Conservation (phyloP, 1,139 yeast species). For the Blastobotrys illinoisensis region DNA sequence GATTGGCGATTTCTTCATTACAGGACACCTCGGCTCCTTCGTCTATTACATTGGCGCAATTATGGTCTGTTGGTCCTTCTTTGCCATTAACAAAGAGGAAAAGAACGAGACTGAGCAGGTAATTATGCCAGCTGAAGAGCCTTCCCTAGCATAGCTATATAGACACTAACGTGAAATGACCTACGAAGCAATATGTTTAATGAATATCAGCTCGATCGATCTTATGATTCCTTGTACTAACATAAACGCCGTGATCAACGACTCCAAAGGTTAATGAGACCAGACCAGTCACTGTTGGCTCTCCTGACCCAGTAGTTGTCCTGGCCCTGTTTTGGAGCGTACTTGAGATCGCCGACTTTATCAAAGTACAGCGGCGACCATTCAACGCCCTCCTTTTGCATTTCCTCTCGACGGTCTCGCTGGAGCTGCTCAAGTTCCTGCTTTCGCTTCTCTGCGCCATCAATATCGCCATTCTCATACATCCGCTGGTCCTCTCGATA, state of each 20-base stretch:
- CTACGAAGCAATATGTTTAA: background rate
- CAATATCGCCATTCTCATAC: conserved; percentile 66
- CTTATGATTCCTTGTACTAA: background rate
- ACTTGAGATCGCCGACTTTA: conserved; percentile 36
- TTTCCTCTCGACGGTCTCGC: conserved; percentile 63
- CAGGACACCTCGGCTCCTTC: conserved; percentile 54
- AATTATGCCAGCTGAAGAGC: background rate
- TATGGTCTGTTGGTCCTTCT: conserved; percentile 74
- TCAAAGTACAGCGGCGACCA: conserved; percentile 56
- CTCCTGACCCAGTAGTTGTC: conserved; percentile 76
- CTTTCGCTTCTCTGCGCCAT: conserved; percentile 65
- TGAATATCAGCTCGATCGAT: conserved; percentile 4
- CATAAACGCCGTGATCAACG: background rate
- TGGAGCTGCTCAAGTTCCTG: conserved; percentile 70
- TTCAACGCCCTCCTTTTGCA: conserved; percentile 39
- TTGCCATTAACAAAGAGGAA: conserved; percentile 75
- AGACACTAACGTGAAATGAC: background rate
- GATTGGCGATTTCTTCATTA: conserved; percentile 79
- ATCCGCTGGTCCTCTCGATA: conserved; percentile 75
- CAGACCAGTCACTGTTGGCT: conserved; percentile 30
- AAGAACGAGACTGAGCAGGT: conserved; percentile 40
- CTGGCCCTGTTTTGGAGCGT: conserved; percentile 57
- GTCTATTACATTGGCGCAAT: conserved; percentile 74
- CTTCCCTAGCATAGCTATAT: background rate
- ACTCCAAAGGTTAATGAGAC: conserved; percentile 27